Evolutionary conservation across 2,329 filamentous ascomycete genomes (phyloP).

Genomic region (Blastomyces silverae): DNA sequence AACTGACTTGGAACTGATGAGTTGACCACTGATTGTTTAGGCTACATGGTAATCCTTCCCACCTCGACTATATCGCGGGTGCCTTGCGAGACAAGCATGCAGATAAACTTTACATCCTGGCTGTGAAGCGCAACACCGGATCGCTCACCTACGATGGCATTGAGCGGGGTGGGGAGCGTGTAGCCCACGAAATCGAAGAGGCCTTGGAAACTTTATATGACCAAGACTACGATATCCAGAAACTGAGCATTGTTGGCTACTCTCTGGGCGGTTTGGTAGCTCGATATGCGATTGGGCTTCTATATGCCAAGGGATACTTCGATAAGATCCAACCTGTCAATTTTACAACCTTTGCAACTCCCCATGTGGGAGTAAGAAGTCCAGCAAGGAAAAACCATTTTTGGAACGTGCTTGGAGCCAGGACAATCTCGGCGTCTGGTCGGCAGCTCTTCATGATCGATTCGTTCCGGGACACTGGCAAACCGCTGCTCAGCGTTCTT

Average conservation of each 20-base stretch:
- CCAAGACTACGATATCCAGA: conserved; percentile 64
- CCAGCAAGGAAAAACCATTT: conserved; percentile 61
- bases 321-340: conserved; percentile 79
- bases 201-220: conserved; percentile 49
- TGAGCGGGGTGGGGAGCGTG: conserved; percentile 61
- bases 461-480: conserved; percentile 72
- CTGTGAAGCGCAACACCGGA: conserved; percentile 51
- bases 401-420: conserved; percentile 78
- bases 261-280: conserved; percentile 81
- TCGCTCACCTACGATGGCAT: conserved; percentile 60
- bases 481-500: conserved; percentile 70
- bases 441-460: conserved; percentile 84
- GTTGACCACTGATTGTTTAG: conserved; percentile 30
- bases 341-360: conserved; percentile 87
- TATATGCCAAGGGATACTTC: conserved; percentile 73
- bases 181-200: conserved; percentile 58
- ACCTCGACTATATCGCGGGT: conserved; percentile 50
- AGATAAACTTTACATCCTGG: conserved; percentile 50
- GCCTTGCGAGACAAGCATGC: conserved; percentile 47
- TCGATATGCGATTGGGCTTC: conserved; percentile 75
- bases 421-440: conserved; percentile 74
- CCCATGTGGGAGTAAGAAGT: conserved; percentile 68
- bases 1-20: not conserved
- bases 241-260: conserved; percentile 83
- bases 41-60: conserved; percentile 56